Conservation (phyloP, 1,284 basidiomycete species). For the Microbotryum silenes-acaulis region DNA sequence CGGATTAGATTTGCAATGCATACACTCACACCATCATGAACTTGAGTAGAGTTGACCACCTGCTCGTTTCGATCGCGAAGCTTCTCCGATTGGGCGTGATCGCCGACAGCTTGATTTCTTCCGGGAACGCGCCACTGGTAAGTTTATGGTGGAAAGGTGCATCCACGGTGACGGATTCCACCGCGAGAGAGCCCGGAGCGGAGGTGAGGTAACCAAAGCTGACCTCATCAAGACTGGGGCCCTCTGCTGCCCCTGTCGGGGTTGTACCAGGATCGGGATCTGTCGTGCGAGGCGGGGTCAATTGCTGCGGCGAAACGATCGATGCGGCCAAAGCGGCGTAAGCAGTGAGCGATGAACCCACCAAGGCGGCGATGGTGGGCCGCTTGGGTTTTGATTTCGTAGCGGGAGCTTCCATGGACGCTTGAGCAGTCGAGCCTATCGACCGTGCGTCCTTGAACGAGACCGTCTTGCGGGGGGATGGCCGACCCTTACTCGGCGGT, state of each 20-base stretch:
- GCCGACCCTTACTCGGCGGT: background rate
- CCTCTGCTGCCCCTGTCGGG: background rate
- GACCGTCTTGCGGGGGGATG: conserved; percentile 1
- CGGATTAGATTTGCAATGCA: too few species aligned
- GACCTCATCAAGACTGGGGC: too few species aligned
- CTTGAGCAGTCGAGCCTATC: too few species aligned
- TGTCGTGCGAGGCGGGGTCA: background rate
- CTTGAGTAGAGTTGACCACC: conserved; percentile 17
- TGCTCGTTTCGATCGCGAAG: conserved; percentile 22
- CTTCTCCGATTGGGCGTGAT: background rate
- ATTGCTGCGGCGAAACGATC: too few species aligned
- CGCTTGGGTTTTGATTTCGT: too few species aligned
- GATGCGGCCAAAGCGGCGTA: too few species aligned
- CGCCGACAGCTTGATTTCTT: conserved; percentile 10
- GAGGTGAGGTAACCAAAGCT: background rate
- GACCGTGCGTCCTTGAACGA: background rate
- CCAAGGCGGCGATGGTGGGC: too few species aligned
- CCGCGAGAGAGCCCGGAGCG: background rate
- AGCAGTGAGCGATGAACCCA: too few species aligned
- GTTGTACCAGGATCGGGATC: background rate
- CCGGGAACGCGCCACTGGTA: background rate
- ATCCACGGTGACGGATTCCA: background rate
- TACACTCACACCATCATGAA: conserved; percentile 24
- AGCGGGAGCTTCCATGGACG: too few species aligned
- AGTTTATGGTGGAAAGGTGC: conserved; percentile 14